Evolutionary conservation across 352 stramenopile genomes (phyloP).

Genomic region (Pythium rishiriense): DNA sequence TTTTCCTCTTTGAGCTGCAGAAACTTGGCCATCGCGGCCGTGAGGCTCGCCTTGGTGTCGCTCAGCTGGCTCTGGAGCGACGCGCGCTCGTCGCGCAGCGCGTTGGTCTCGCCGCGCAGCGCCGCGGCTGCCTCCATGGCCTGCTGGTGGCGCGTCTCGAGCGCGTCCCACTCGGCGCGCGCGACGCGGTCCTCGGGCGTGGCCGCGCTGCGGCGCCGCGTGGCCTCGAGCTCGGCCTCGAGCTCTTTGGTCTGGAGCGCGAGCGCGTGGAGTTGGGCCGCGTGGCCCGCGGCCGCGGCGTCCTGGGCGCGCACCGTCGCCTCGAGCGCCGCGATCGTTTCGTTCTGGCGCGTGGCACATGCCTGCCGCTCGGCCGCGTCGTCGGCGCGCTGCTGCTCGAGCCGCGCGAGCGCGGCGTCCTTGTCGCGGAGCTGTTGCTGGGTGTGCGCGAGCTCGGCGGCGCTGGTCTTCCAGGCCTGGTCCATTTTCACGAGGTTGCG

Average conservation of each 20-base stretch:
- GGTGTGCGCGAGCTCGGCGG: constrained; percentile 26
- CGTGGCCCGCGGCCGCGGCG: constrained; percentile 4
- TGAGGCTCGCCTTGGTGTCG: constrained; percentile 37
- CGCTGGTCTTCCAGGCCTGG: constrained; percentile 67
- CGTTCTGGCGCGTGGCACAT: constrained; percentile 22
- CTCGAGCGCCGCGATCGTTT: constrained; percentile 28
- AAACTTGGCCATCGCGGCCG: constrained; percentile 46
- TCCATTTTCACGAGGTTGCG: constrained; percentile 70
- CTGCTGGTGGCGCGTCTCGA: constrained; percentile 29
- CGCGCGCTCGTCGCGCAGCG: constrained; percentile 47
- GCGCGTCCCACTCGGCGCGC: constrained; percentile 29
- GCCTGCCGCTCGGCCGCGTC: constrained; percentile 23
- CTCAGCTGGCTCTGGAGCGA: constrained; percentile 41
- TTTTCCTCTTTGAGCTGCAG: constrained; percentile 65
- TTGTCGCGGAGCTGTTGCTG: constrained; percentile 20
- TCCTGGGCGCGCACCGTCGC: constrained; percentile 7
- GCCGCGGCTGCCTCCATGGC: constrained; percentile 40
- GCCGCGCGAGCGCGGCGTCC: constrained; percentile 30
- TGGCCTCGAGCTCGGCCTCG: constrained; percentile 31
- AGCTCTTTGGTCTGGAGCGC: constrained; percentile 34
- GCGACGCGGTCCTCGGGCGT: constrained; percentile 19
- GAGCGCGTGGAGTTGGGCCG: constrained; percentile 15
- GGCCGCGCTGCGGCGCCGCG: constrained; percentile 12
- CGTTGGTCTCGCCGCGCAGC: constrained; percentile 54
- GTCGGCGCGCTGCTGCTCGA: constrained; percentile 28